A percentile compares a stretch with the other conserved stretches of the same genome.
phyloP scores from a whole-genome alignment of 768 basidiomycete genomes.

The Mycena amicta region DNA sequence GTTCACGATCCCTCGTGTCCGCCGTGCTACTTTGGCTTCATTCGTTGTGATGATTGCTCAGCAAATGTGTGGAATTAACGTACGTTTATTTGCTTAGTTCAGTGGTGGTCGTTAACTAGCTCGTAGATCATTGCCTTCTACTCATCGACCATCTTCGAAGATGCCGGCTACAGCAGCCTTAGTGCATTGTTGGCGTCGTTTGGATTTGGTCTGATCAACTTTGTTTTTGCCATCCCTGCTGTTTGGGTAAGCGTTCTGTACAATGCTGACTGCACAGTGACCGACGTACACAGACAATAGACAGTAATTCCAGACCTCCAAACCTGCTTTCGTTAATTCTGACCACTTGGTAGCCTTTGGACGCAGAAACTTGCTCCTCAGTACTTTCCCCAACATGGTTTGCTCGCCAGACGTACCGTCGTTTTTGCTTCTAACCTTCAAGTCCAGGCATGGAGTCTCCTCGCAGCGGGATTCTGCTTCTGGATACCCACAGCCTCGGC shows the following conservation, averaged over 20 bases:
- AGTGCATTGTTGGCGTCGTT: constrained; percentile 65
- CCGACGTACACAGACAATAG: constrained; percentile 49
- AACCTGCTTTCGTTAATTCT: background rate
- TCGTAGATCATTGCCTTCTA: constrained; percentile 68
- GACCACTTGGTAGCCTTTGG: constrained; percentile 52
- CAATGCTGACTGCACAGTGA: constrained; percentile 26
- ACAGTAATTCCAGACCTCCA: constrained; percentile 36
- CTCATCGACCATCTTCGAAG: constrained; percentile 71
- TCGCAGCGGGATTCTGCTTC: constrained; percentile 78
- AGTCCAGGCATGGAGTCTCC: constrained; percentile 60
- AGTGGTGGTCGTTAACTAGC: background rate
- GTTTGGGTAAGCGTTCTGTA: constrained; percentile 50
- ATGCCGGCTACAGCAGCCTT: constrained; percentile 55
- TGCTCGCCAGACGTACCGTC: too few relatives aligned
- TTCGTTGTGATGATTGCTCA: constrained; percentile 70
- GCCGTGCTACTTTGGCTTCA: constrained; percentile 52
- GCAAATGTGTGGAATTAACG: constrained; percentile 83
- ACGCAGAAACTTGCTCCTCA: constrained; percentile 72
- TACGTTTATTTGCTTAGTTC: background rate
- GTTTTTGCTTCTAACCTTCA: background rate
- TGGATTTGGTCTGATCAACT: constrained; percentile 71
- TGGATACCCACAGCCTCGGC: constrained; percentile 37
- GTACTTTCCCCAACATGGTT: constrained; percentile 75
- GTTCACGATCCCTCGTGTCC: constrained; percentile 71
- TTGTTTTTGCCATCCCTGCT: constrained; percentile 67